Base-by-base conservation (phyloP, 352 stramenopile genomes). In the Phytopythium delawarense region DNA sequence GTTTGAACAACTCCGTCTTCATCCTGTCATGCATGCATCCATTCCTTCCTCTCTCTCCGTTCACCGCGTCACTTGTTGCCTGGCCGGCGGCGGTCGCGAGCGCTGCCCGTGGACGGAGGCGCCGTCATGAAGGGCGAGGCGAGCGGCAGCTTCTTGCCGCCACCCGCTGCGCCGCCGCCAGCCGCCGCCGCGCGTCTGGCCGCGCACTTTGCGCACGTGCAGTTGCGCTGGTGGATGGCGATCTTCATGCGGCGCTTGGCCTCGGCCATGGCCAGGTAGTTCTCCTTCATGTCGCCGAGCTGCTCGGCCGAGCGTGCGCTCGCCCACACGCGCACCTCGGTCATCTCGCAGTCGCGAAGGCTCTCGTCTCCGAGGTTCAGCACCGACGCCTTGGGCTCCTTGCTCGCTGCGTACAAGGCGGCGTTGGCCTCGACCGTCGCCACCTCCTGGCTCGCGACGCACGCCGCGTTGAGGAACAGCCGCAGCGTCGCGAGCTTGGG, bases 211-310 rank as follows among this genome's bases (percentile, higher is more conserved):
- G 87, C 83, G 46, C 82, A 93, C 49, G 74, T 75, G 68, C 85
- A 94, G 48, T 92, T 88, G 69, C 85, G 81, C 62, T 91, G 77
- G 69, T 92, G 84, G 65, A 94, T 94, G 25, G 79, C 69, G 49
- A 94, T 89, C 61, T 92, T 92, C 76, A 94, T 89, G 59, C 81
- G 79, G 59, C 80, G 81, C 70, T 92, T 93, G 42, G 78, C 74
- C 58, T 95, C 84, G 21, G 86, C 84, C 51, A 93, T 77, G n/a
- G 79, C 75, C 64, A 95, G 70, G 70, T 93, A 95, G 67, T 92
- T 95, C 50, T 93, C 84, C 51, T 91, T 91, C 84, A 92, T 93
- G 70, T 93, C 86, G 57, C 66, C 76, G 40, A 94, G 63, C 44
- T 94, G 86, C 51, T 92, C 77, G 46, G 66, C 64, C n/a, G 80